Conservation (phyloP, 2,329 filamentous ascomycete genomes). For the Fusarium papillatum region DNA sequence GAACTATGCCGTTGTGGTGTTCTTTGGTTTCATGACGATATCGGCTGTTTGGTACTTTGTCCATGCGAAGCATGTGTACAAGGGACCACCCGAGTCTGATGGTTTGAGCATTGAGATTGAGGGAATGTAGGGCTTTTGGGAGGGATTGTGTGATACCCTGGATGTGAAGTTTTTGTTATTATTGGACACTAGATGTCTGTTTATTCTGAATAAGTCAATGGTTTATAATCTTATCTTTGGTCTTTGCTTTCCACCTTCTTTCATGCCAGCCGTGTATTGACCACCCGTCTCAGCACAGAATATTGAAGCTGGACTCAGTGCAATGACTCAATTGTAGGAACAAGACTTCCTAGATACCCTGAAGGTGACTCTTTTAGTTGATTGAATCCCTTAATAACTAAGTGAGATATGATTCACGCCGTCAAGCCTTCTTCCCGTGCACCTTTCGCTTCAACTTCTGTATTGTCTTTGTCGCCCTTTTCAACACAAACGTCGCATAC, state of each 20-base stretch:
- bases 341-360: not conserved
- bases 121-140: not conserved
- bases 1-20: slow-evolving; percentile 79
- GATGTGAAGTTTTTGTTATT: not conserved
- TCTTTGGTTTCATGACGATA: slow-evolving; percentile 71
- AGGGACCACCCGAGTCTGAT: slow-evolving; percentile 40
- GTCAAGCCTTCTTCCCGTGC: slow-evolving; percentile 17
- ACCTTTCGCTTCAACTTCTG: slow-evolving; percentile 42
- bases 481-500: slow-evolving; percentile 43
- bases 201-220: not conserved
- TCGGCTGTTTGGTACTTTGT: slow-evolving; percentile 74
- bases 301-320: not conserved
- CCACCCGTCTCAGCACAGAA: not conserved
- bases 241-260: accelerated
- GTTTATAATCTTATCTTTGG: not conserved
- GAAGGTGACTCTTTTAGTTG: not conserved
- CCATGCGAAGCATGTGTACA: slow-evolving; percentile 52
- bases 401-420: no score
- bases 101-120: slow-evolving; percentile 22
- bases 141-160: not conserved
- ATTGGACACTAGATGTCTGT: not conserved
- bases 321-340: not conserved
- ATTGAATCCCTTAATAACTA: no score
- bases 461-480: slow-evolving; percentile 12
- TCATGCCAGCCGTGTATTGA: not conserved